Conservation (phyloP, 768 basidiomycete species). For the Suillus americanus region DNA sequence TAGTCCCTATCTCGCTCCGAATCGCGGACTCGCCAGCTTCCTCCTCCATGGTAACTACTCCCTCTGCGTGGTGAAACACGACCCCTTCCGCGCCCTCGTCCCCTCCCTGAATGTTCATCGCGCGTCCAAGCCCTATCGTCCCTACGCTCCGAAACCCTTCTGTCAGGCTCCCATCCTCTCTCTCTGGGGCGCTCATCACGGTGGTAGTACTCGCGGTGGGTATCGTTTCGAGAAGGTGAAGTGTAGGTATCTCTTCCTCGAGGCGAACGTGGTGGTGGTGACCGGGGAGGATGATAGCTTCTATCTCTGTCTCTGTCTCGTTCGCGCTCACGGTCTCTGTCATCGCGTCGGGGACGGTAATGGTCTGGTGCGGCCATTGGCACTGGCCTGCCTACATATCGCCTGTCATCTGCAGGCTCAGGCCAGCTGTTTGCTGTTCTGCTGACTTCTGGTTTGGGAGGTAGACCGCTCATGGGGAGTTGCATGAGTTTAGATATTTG, state of each 20-base stretch:
- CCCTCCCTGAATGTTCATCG: not conserved
- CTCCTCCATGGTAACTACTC: constrained; percentile 6
- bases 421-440: constrained; percentile 18
- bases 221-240: not conserved
- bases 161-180: constrained; percentile 7
- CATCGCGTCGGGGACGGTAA: constrained; percentile 23
- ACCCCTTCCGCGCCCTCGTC: not conserved
- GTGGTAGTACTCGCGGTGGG: not conserved
- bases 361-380: constrained; percentile 24
- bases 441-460: constrained; percentile 31
- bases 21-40: constrained; percentile 2
- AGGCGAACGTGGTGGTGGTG: not conserved
- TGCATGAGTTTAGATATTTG: not conserved
- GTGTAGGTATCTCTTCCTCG: not conserved
- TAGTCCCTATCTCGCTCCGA: constrained; percentile 25
- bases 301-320: constrained; percentile 22
- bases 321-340: constrained; percentile 13
- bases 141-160: constrained; percentile 3
- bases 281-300: constrained; percentile 15
- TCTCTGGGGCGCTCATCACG: not conserved
- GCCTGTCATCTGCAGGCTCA: constrained; percentile 25
- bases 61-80: not conserved
- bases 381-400: constrained; percentile 15
- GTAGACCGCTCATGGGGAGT: constrained; percentile 26
- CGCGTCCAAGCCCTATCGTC: constrained; percentile 9